Evolutionary conservation across 371 early-diverging fungal species (phyloP), one percentile per base, ranked within the genome.

Genomic region (Dichotomocladium elegans): DNA sequence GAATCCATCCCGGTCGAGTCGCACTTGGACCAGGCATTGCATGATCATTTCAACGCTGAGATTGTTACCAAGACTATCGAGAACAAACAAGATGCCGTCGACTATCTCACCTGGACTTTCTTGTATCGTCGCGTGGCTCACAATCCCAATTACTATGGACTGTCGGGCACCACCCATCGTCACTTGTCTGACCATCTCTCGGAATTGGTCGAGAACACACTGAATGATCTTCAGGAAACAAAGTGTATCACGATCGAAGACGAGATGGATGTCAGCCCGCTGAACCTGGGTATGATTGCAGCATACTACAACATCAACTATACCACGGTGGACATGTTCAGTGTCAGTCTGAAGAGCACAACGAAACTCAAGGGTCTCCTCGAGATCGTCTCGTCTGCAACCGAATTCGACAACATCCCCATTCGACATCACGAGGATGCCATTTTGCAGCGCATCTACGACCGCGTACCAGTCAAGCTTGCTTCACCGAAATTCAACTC

Each of bases 31-130:
- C 87, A 85, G 51, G 77, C 81, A 48, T 59, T 96, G 55, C 95
- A 95, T 59, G 96, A 98, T 56, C 92, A 90, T 60, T 93, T 98
- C 77, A 97, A 97, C 63, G 91, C 96, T 21, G 99, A 96, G 64
- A 83, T 96, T 61, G 95, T 91, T 0, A 92, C 93, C 25, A 85
- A 86, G 68, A 93, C 96, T 0, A 93, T 98, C 47, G 91, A 90
- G 66, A 94, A 88, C 76, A 95, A 95, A 80, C 96, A 98, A 69
- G 98, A 97, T 60, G 98, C 99, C 0, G 95, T 98, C 10, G 99
- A 98, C 58, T 97, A 93, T 57, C 74, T 98, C 54, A 97, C 99
- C 0, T 98, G 97, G 98, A 93, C 98, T 9, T 90, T 94, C 79
- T 60, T 96, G 56, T 97, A 95, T 75, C 89, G 98, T 41, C 87